Evolutionary conservation across 805 yeast genomes (phyloP).

Genomic region (Suhomyces xylopsoci): DNA sequence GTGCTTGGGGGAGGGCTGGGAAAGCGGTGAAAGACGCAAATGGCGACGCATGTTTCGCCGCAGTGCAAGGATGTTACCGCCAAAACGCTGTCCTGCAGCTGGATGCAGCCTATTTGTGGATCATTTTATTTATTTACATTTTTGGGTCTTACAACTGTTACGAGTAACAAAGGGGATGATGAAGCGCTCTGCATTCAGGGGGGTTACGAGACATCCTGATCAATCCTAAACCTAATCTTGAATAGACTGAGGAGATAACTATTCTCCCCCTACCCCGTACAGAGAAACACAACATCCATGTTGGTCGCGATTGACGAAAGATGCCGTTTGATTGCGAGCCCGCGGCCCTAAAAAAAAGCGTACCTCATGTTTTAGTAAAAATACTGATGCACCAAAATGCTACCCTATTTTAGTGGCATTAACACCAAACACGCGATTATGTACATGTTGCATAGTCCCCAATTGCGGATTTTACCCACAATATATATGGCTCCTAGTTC

Average conservation of each 20-base stretch:
- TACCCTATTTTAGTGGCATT: background rate
- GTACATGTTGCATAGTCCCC: slow-evolving; percentile 1
- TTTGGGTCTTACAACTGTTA: slow-evolving; percentile 5
- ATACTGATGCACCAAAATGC: background rate
- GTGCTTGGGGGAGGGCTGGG: background rate
- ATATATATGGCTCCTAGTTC: background rate
- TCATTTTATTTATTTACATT: slow-evolving; percentile 2
- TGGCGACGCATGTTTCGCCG: background rate
- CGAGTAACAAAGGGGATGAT: slow-evolving; percentile 1
- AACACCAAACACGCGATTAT: background rate
- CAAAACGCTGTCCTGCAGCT: background rate
- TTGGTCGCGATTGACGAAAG: background rate
- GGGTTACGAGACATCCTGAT: background rate
- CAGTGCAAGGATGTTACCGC: background rate
- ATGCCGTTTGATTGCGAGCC: background rate
- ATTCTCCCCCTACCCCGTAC: background rate
- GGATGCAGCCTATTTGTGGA: background rate
- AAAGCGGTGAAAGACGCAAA: background rate
- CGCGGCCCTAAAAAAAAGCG: background rate
- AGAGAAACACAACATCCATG: background rate
- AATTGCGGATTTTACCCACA: background rate
- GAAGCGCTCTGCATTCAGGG: background rate
- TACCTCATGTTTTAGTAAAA: background rate
- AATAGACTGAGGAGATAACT: background rate
- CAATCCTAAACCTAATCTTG: background rate